Evolutionary conservation across 176 grass and related monocot species (phyloP).

Genomic region (Coix lacrymajobi): DNA sequence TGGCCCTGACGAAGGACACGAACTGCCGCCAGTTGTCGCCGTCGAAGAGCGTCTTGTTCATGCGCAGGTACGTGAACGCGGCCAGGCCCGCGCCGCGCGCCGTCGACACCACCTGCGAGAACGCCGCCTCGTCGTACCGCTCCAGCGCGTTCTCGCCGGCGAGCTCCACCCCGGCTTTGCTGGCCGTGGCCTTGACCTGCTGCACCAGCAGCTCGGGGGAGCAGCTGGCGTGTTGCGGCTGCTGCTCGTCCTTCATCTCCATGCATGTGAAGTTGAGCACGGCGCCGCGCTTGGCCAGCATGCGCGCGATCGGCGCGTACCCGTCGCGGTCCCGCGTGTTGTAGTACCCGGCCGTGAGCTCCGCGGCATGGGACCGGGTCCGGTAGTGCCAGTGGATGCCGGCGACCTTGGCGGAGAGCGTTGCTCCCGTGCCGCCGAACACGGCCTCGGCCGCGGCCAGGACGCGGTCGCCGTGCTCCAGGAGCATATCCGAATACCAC

Average conservation of each 20-base stretch:
- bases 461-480: conserved; percentile 79
- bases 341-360: conserved; percentile 96
- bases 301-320: conserved; percentile 61
- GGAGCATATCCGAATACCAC: conserved; percentile 90
- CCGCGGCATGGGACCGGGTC: conserved; percentile 79
- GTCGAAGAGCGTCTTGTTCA: conserved; percentile 86
- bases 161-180: conserved; percentile 43
- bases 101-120: conserved; percentile 55
- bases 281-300: conserved; percentile 56
- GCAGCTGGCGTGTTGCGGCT: conserved; percentile 67
- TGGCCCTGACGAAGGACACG: conserved; percentile 76
- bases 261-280: conserved; percentile 98
- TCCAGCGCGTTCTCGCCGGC: conserved; percentile 93
- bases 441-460: conserved; percentile 68
- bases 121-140: conserved; percentile 83
- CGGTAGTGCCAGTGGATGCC: conserved; percentile 99
- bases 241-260: conserved; percentile 97
- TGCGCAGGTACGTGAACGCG: conserved; percentile 88
- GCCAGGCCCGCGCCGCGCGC: conserved; percentile 38
- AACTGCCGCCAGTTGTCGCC: conserved; percentile 80
- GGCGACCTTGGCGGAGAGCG: conserved; percentile 82
- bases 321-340: conserved; percentile 75
- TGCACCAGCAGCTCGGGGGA: conserved; percentile 66
- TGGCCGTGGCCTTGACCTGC: conserved; percentile 54
- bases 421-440: conserved; percentile 60